A percentile compares a stretch with the other conserved stretches of the same genome.
Evolutionary conservation across 441 rosid species (phyloP).

Genomic region (Eutrema salsugineum): DNA sequence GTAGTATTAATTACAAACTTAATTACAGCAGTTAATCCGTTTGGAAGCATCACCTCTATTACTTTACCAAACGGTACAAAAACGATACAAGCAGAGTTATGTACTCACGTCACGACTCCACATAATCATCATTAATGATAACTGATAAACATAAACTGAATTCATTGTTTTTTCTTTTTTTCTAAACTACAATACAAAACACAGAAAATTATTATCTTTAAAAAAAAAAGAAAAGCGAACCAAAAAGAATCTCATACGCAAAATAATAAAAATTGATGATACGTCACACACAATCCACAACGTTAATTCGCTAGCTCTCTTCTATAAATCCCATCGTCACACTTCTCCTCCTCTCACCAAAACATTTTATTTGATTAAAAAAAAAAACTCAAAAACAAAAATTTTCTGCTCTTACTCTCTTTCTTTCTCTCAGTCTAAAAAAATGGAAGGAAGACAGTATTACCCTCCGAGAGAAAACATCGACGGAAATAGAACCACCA

Average conservation of each 20-base stretch:
- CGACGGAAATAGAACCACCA: constrained; percentile 13
- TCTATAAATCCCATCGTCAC: constrained; percentile 28
- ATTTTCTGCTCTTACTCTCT: neutral
- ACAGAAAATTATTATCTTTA: neutral
- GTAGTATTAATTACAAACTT: neutral
- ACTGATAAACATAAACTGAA: neutral
- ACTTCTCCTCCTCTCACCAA: constrained; percentile 16
- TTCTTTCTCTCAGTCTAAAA: neutral
- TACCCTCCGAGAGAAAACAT: constrained; percentile 31
- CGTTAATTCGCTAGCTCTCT: constrained; percentile 11
- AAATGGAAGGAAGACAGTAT: constrained; percentile 46
- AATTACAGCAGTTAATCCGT: neutral
- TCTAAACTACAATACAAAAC: neutral
- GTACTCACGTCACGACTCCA: constrained; percentile 29
- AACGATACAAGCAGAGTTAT: neutral
- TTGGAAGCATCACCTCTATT: neutral
- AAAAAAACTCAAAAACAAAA: too few species aligned
- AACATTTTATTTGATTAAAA: too few species aligned
- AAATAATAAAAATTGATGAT: neutral
- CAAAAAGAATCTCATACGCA: constrained; percentile 8
- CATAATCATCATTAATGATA: constrained; percentile 6
- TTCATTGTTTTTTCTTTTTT: neutral
- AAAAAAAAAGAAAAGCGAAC: neutral
- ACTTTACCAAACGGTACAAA: neutral
- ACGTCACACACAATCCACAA: constrained; percentile 28